These are phyloP conservation scores for Pichia kudriavzevii DNA, from an alignment of 1,139 yeast species.

Conservation along the genomic window DNA sequence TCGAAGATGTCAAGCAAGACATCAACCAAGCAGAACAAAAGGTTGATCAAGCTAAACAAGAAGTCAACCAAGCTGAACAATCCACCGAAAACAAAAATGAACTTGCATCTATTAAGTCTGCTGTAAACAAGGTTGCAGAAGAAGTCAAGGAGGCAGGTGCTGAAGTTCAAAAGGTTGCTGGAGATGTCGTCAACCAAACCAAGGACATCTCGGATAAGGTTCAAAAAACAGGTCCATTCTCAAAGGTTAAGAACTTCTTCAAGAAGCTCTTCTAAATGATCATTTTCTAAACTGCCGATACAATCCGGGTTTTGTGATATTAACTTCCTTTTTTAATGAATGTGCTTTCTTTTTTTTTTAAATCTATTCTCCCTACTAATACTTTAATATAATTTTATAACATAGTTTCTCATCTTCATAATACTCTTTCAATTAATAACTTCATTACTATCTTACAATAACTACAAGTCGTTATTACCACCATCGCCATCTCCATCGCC, in stretches of 20 bases:
- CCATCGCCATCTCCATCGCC: too few relatives aligned
- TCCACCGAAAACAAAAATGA: conserved; percentile 8
- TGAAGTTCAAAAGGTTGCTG: conserved; percentile 13
- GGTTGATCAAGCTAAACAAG: conserved; percentile 4
- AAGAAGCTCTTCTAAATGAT: conserved; percentile 15
- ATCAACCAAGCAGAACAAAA: conserved; percentile 6
- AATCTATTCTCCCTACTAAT: too few relatives aligned
- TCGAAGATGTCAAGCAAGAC: too few relatives aligned
- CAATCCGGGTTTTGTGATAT: too few relatives aligned
- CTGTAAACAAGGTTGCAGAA: conserved; percentile 10
- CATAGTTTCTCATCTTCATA: too few relatives aligned
- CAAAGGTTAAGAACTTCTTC: conserved; percentile 11
- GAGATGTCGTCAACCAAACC: conserved; percentile 13
- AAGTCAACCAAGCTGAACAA: conserved; percentile 10
- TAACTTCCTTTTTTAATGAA: too few relatives aligned
- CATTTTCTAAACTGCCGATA: too few relatives aligned
- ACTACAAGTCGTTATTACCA: too few relatives aligned
- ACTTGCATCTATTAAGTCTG: conserved; percentile 12
- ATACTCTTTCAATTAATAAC: too few relatives aligned
- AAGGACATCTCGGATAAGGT: conserved; percentile 16
- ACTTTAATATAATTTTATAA: too few relatives aligned
- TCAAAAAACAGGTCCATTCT: conserved; percentile 15
- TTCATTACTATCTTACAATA: too few relatives aligned
- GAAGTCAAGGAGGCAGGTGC: conserved; percentile 14
- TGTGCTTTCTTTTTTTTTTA: too few relatives aligned